phyloP scores from a whole-genome alignment of 2,329 filamentous ascomycete species.

The Sporothrix euskadiensis region DNA sequence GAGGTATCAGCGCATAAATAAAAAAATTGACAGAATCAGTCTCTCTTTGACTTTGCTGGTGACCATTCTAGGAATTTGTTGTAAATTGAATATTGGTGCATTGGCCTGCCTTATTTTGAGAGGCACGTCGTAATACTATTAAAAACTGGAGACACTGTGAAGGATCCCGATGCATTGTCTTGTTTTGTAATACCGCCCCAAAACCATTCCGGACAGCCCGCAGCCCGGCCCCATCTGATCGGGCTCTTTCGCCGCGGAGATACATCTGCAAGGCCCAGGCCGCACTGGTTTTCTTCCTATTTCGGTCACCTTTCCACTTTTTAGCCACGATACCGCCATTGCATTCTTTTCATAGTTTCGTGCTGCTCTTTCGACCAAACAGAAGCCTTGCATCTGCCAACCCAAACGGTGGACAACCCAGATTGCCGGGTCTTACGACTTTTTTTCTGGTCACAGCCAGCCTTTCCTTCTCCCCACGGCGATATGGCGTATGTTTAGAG shows the following conservation, averaged over 20 bases:
- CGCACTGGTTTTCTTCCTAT: background rate
- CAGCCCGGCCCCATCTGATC: constrained; percentile 5
- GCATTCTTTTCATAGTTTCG: background rate
- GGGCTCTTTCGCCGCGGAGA: constrained; percentile 30
- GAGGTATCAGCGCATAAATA: background rate
- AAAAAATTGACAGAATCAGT: background rate
- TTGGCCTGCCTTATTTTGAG: background rate
- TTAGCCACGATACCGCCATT: background rate
- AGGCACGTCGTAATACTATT: background rate
- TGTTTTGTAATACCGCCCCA: background rate
- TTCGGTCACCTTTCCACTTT: background rate
- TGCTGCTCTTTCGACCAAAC: background rate
- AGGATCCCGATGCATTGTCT: background rate
- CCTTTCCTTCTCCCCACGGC: background rate
- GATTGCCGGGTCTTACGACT: background rate
- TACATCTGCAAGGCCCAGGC: constrained; percentile 9
- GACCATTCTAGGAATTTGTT: background rate
- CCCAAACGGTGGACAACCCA: background rate
- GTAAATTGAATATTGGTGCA: background rate
- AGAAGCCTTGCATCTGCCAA: constrained; percentile 11
- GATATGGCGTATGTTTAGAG: background rate
- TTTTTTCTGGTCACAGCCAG: too few species aligned
- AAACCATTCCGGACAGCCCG: background rate
- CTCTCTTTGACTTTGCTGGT: background rate
- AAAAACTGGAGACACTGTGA: background rate